Evolutionary conservation across 1,284 basidiomycete genomes (phyloP).

Genomic region (Ceratobasidium sp.): DNA sequence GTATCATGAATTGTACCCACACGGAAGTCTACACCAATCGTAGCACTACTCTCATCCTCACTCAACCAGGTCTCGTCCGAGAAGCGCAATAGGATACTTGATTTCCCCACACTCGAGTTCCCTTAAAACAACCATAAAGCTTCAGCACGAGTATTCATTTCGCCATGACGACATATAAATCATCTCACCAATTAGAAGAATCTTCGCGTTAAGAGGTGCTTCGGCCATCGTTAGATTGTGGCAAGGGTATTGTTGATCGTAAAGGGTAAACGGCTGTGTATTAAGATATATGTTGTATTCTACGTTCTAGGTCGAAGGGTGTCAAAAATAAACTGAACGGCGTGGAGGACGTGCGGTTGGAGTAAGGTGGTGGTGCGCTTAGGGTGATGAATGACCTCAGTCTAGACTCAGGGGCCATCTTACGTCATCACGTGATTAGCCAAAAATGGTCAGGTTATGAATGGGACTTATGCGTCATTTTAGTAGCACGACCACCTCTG

Average conservation of each 20-base stretch:
- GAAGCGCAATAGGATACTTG: slow-evolving; percentile 90
- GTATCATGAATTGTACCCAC: slow-evolving; percentile 58
- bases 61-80: slow-evolving; percentile 96
- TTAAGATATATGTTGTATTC: too few relatives aligned
- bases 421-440: not conserved
- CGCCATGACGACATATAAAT: not conserved
- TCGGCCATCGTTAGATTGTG: slow-evolving; percentile 11
- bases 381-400: not conserved
- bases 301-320: too few relatives aligned
- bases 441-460: too few relatives aligned
- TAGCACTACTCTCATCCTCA: slow-evolving; percentile 93
- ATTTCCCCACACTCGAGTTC: slow-evolving; percentile 92
- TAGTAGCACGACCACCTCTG: too few relatives aligned
- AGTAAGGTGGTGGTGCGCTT: not conserved
- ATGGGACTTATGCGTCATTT: too few relatives aligned
- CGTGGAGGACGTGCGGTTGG: not conserved
- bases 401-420: not conserved
- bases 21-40: slow-evolving; percentile 89
- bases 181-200: slow-evolving; percentile 58
- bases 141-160: not conserved
- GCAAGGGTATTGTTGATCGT: slow-evolving; percentile 1
- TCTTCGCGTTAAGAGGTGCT: slow-evolving; percentile 58
- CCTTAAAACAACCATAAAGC: slow-evolving; percentile 56
- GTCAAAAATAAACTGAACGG: too few relatives aligned
- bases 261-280: slow-evolving; percentile 2